phyloP scores from a whole-genome alignment of 2,329 filamentous ascomycete species.

The Karstenula rhodostoma region DNA sequence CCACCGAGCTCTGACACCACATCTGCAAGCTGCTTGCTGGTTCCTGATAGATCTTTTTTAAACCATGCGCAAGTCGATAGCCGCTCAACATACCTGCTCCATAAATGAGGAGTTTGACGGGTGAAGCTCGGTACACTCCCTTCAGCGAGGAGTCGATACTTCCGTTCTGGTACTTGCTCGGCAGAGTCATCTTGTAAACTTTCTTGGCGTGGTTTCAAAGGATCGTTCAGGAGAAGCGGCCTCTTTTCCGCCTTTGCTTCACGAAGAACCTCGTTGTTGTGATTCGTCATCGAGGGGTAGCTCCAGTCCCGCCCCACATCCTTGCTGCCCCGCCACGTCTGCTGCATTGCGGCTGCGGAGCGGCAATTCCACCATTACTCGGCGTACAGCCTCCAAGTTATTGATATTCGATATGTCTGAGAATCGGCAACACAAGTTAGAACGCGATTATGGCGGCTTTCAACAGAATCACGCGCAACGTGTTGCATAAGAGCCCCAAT shows the following conservation, averaged over 20 bases:
- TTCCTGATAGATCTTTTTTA: constrained; percentile 28
- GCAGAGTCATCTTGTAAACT: constrained; percentile 38
- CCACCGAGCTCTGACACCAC: constrained; percentile 44
- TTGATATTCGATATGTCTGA: constrained; percentile 18
- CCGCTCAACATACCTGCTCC: constrained; percentile 34
- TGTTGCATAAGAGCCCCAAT: constrained; percentile 87
- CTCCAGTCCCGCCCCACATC: constrained; percentile 41
- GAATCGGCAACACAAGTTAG: constrained; percentile 3
- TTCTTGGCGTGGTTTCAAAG: neutral
- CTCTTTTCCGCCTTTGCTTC: constrained; percentile 12
- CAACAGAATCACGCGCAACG: constrained; percentile 54
- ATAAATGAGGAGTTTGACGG: constrained; percentile 49
- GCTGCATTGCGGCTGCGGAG: constrained; percentile 22
- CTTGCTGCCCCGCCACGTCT: constrained; percentile 40
- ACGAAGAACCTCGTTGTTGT: constrained; percentile 8
- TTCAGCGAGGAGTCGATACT: constrained; percentile 43
- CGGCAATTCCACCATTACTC: constrained; percentile 31
- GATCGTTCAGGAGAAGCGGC: neutral
- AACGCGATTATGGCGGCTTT: constrained; percentile 36
- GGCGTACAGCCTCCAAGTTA: constrained; percentile 9
- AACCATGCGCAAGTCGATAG: neutral
- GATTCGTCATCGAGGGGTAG: constrained; percentile 42
- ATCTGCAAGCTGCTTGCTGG: constrained; percentile 42
- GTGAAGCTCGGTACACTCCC: constrained; percentile 47
- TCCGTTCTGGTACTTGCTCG: constrained; percentile 45